Evolutionary conservation across 2,329 filamentous ascomycete species (phyloP).

Genomic region (Zarea fungicola): DNA sequence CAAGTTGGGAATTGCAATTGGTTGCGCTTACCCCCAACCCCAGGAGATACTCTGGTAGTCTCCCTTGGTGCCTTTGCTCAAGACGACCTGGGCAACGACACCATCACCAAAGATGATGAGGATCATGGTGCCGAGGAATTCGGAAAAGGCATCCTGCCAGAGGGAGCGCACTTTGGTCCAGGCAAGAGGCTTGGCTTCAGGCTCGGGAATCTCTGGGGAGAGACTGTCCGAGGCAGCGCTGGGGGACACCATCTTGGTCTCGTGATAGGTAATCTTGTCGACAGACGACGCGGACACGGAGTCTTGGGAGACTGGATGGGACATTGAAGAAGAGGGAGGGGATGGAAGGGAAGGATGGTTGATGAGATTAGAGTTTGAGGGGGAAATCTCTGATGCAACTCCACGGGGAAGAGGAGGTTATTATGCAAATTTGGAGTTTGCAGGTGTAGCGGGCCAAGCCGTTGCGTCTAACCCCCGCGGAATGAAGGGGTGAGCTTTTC

Average conservation of each 20-base stretch:
- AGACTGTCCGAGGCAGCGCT: conserved; percentile 10
- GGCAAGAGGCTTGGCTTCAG: conserved; percentile 21
- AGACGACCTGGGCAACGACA: conserved; percentile 63
- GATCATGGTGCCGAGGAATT: conserved; percentile 65
- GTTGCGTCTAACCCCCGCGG: conserved; percentile 6
- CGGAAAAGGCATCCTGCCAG: conserved; percentile 56
- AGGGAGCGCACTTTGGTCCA: conserved; percentile 51
- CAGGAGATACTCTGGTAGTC: conserved; percentile 45
- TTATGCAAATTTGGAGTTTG: conserved; percentile 7
- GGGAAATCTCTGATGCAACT: conserved; percentile 5
- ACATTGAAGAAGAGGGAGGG: conserved; percentile 23
- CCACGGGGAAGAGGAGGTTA: conserved; percentile 12
- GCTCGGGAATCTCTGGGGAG: conserved; percentile 13
- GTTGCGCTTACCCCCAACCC: conserved; percentile 41
- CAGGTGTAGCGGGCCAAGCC: conserved; percentile 1
- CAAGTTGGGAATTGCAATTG: not conserved
- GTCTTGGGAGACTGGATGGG: conserved; percentile 23
- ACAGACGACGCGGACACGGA: conserved; percentile 30
- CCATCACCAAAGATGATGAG: conserved; percentile 66
- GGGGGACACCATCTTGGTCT: conserved; percentile 27
- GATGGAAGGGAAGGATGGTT: not conserved
- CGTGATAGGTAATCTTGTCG: conserved; percentile 26
- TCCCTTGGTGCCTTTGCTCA: conserved; percentile 46
- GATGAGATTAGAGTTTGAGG: no score
- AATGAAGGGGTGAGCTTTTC: not conserved